phyloP scores from a whole-genome alignment of 164 flowering plant genomes.

The Dillenia suffruticosa region DNA sequence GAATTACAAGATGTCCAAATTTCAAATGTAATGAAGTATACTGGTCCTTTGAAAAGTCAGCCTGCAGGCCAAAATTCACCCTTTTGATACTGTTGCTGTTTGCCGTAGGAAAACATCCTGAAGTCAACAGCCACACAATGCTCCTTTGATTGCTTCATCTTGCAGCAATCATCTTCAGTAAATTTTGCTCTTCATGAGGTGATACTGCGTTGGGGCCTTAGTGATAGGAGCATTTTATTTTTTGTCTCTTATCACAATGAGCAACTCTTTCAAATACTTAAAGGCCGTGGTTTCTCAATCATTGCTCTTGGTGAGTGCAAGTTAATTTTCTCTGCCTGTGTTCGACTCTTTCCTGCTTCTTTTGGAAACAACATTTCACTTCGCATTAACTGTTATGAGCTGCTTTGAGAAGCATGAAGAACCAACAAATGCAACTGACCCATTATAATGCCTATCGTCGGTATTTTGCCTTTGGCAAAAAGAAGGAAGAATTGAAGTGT shows the following conservation, averaged over 20 bases:
- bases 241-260: slow-evolving; percentile 32
- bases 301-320: slow-evolving; percentile 41
- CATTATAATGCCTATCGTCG: no score
- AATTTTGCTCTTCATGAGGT: slow-evolving; percentile 27
- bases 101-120: slow-evolving; percentile 38
- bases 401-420: no score
- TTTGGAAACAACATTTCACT: background rate
- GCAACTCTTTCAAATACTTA: slow-evolving; percentile 22
- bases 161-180: slow-evolving; percentile 26
- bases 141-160: slow-evolving; percentile 37
- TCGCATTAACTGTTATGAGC: background rate
- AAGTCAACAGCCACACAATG: slow-evolving; percentile 24
- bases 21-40: background rate
- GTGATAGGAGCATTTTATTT: slow-evolving; percentile 35
- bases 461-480: no score
- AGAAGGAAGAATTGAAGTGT: no score
- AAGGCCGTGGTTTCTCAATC: slow-evolving; percentile 29
- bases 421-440: no score
- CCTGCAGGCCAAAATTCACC: background rate
- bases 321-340: slow-evolving; percentile 1
- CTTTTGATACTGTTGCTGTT: background rate
- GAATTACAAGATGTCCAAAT: no score
- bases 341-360: background rate
- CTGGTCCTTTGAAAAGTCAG: background rate
- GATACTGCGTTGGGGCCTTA: slow-evolving; percentile 34